Base-by-base conservation (phyloP, 2,329 filamentous ascomycete species). In the Leptosphaerulina australis region DNA sequence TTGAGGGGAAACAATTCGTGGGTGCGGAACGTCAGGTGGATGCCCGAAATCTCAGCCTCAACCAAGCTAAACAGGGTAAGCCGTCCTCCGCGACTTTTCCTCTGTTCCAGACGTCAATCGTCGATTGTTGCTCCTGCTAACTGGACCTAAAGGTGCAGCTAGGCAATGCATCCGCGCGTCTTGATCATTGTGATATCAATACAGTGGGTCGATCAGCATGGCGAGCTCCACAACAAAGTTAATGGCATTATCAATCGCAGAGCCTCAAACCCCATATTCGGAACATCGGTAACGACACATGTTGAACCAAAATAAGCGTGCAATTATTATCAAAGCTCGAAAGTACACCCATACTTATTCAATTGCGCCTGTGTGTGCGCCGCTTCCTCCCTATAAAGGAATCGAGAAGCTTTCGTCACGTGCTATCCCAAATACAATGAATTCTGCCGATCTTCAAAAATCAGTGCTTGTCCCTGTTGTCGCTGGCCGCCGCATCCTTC, bases 101-200 rank as follows among this genome's bases (percentile, higher is more conserved):
- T 29, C 50, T 35, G 15, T 44, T 53, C 44, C 44, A 44, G 39
- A 44, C 14, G 35, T 8, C 29, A 34, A 53, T 53, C 50, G 50
- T 53, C 50, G 50, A 53, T 48, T 45, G 28, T 44, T 45, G 36
- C 33, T 29, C 26, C 38, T 43, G 38, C 43, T 39, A 38, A 53
- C 25, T 24, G 45, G 29, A 41, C 21, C 50, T 53, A 52, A 44
- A 30, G 18, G 20, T 38, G 41, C 49, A 47, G 37, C 53, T 54
- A 56, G 47, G 53, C 49, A 54, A 44, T 48, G 41, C 50, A 60
- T 59, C 59, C 58, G 53, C 59, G 58, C 55, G 46, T 55, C 44
- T 44, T 49, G 55, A 52, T 54, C 57, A 56, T 48, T 53, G 55
- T 62, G 59, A 60, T 55, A 60, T 62, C 59, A 62, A 53, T 60